These are phyloP conservation scores for Penicillium dipodomyicola DNA, from an alignment of 495 filamentous ascomycete species.

Conservation along the genomic window DNA sequence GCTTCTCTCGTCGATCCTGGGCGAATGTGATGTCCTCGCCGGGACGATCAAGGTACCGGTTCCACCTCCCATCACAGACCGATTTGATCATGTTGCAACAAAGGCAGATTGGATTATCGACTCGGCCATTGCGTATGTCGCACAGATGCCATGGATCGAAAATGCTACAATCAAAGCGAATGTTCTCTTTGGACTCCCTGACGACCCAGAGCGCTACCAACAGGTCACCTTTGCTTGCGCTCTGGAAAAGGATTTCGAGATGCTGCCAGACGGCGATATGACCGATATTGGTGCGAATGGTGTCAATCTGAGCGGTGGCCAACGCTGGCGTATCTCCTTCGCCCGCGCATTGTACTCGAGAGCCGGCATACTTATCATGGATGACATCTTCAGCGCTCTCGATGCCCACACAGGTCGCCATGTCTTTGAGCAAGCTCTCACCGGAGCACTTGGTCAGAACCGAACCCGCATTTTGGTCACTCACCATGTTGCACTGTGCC, in stretches of 20 bases:
- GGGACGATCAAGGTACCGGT: constrained; percentile 51
- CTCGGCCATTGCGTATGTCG: constrained; percentile 68
- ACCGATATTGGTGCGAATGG: constrained; percentile 83
- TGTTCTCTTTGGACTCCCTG: constrained; percentile 70
- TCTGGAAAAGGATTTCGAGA: constrained; percentile 68
- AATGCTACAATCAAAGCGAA: constrained; percentile 75
- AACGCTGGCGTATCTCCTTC: constrained; percentile 78
- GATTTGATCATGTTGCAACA: constrained; percentile 23
- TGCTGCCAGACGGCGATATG: constrained; percentile 68
- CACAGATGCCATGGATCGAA: constrained; percentile 85
- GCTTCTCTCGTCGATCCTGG: constrained; percentile 59
- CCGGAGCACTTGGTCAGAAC: constrained; percentile 62
- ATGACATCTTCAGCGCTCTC: constrained; percentile 77
- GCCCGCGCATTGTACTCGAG: constrained; percentile 77
- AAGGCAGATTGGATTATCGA: constrained; percentile 47
- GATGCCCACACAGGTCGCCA: constrained; percentile 73
- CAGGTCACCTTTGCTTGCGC: constrained; percentile 68
- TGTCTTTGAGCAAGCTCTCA: constrained; percentile 72
- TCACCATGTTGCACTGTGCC: constrained; percentile 72
- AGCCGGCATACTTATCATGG: constrained; percentile 73
- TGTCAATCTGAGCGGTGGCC: constrained; percentile 80
- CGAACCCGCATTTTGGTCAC: constrained; percentile 79
- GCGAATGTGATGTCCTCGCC: constrained; percentile 53
- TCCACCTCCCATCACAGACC: constrained; percentile 24
- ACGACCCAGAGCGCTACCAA: constrained; percentile 59